These are phyloP conservation scores for Paramecium pentaurelia DNA, from an alignment of 73 alveolate genomes.

Conservation along the genomic window DNA sequence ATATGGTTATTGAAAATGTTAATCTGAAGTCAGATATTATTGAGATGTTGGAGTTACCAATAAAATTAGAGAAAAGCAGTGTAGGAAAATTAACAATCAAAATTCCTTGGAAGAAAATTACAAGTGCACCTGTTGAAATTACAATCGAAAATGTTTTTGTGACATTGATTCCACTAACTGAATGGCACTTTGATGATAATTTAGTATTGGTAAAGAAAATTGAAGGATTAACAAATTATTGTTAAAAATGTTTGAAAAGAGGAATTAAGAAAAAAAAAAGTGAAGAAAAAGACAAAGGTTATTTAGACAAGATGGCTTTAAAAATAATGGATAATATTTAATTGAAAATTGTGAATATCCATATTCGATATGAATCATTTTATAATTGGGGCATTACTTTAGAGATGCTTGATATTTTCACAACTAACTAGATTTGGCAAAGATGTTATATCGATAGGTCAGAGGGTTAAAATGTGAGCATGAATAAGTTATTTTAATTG, in stretches of 20 bases:
- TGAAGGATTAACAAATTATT: constrained; percentile 64
- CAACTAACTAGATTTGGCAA: constrained; percentile 88
- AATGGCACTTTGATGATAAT: constrained; percentile 73
- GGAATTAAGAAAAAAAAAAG: constrained; percentile 54
- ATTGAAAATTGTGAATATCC: constrained; percentile 85
- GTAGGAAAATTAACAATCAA: constrained; percentile 79
- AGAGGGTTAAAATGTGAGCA: constrained; percentile 53
- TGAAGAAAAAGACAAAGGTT: constrained; percentile 76
- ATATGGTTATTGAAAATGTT: constrained; percentile 86
- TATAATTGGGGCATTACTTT: constrained; percentile 82
- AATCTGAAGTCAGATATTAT: constrained; percentile 81
- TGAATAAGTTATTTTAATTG: constrained; percentile 66
- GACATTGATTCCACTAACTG: constrained; percentile 73
- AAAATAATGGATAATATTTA: constrained; percentile 94
- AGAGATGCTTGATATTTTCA: constrained; percentile 82
- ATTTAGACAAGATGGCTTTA: constrained; percentile 81
- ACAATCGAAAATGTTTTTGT: constrained; percentile 83
- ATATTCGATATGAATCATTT: constrained; percentile 85
- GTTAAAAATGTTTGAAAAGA: constrained; percentile 42
- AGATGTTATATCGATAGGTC: constrained; percentile 83
- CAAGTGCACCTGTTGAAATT: constrained; percentile 91
- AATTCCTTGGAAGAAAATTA: constrained; percentile 94
- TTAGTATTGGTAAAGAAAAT: constrained; percentile 49
- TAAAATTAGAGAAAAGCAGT: constrained; percentile 75
- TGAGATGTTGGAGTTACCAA: constrained; percentile 85